Evolutionary conservation across 805 yeast genomes (phyloP), one percentile per base, ranked within the genome.

Genomic region (Candida maesae): DNA sequence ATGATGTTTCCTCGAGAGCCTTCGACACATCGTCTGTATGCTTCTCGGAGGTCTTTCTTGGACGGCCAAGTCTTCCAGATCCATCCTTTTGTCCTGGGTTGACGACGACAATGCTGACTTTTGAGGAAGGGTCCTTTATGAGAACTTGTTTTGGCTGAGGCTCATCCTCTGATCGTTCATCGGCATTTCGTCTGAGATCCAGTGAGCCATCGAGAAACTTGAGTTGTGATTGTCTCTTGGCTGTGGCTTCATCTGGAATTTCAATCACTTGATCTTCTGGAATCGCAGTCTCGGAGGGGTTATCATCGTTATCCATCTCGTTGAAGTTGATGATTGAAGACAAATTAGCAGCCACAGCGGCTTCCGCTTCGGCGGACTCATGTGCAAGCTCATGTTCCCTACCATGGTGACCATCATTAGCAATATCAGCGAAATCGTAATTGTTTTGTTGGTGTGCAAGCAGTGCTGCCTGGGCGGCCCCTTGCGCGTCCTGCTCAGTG

Each of bases 101-200:
- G 4, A 57, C 61, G 11, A 55, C 56, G 13, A 57, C 59, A 12
- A 57, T 45, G 32, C 51, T 49, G 14, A 57, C 53, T 20, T 54
- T 45, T 3, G 59, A 49, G 10, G 31, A 29, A 1, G 51, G 33
- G 26, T 54, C 58, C 33, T 50, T 53, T 6, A 51, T 23, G 5
- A 57, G 32, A n/a, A 41, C 36, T 34, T 55, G 60, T 25, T 51
- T 56, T 21, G 59, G 39, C n/a, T 33, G 13, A 6, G 28, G 10
- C 10, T 7, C 20, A 8, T 21, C 24, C 7, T 21, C 10, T 21
- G 24, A n/a, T n/a, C n/a, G n/a, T n/a, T n/a, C n/a, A n/a, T 21
- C 10, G 24, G 21, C 17, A 9, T 36, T 21, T 25, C n/a, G n/a
- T 25, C n/a, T 10, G 28, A n/a, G 12, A 12, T 25, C 14, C n/a